Conservation (phyloP, 495 filamentous ascomycete genomes). For the Aspergillus haitiensis region DNA sequence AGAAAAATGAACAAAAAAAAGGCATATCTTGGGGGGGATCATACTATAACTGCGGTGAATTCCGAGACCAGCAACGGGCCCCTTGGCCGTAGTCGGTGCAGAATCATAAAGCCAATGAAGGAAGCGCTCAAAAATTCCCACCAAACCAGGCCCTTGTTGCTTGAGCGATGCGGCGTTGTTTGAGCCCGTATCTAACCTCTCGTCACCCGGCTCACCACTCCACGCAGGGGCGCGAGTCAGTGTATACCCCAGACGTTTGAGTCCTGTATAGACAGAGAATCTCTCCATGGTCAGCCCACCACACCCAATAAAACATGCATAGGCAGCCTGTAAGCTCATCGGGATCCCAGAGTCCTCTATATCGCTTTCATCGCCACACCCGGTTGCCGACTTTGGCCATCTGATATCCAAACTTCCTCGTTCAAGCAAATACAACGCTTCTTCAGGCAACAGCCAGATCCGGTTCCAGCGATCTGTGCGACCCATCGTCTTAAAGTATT, state of each 20-base stretch:
- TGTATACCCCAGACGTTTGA: slow-evolving; percentile 82
- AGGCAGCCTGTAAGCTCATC: slow-evolving; percentile 87
- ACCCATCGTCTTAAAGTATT: slow-evolving; percentile 59
- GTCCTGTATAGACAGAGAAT: slow-evolving; percentile 79
- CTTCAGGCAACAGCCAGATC: slow-evolving; percentile 87
- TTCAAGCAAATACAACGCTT: slow-evolving; percentile 86
- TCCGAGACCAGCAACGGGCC: slow-evolving; percentile 72
- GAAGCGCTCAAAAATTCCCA: slow-evolving; percentile 36
- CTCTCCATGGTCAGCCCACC: slow-evolving; percentile 72
- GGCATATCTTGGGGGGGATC: slow-evolving; percentile 8
- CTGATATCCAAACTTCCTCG: slow-evolving; percentile 80
- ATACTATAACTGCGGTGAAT: slow-evolving; percentile 75
- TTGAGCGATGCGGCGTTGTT: not conserved
- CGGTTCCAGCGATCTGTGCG: slow-evolving; percentile 55
- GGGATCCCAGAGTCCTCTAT: slow-evolving; percentile 63
- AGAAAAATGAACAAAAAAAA: not conserved
- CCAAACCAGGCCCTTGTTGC: slow-evolving; percentile 32
- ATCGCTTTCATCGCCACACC: slow-evolving; percentile 30
- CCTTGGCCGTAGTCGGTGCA: slow-evolving; percentile 40
- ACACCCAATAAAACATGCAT: slow-evolving; percentile 71
- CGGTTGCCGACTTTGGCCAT: slow-evolving; percentile 59
- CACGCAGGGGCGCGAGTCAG: slow-evolving; percentile 66
- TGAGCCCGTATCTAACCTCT: not conserved
- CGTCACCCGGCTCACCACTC: slow-evolving; percentile 21
- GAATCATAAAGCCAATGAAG: slow-evolving; percentile 38